phyloP scores from a whole-genome alignment of 2,329 filamentous ascomycete genomes.

The Alternaria sp. region DNA sequence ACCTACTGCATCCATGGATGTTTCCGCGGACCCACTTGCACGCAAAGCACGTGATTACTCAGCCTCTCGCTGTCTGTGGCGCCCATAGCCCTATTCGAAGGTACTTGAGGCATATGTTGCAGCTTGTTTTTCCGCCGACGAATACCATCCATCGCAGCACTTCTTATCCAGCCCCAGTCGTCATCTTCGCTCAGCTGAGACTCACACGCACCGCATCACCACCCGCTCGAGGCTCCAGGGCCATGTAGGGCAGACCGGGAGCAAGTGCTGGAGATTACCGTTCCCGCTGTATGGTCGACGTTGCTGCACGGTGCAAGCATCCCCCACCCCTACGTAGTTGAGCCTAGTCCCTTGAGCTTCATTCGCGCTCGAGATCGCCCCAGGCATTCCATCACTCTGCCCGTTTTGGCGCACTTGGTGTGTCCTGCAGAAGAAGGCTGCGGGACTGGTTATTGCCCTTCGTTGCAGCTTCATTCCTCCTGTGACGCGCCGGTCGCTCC shows the following conservation, averaged over 20 bases:
- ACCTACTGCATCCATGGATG: neutral
- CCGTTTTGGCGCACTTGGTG: constrained; percentile 18
- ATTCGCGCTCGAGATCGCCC: constrained; percentile 22
- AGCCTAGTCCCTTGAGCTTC: constrained; percentile 30
- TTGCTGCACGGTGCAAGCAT: constrained; percentile 17
- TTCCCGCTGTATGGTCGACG: constrained; percentile 10
- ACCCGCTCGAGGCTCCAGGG: neutral
- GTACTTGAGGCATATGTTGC: constrained; percentile 13
- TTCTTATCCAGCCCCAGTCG: neutral
- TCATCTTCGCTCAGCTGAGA: constrained; percentile 4
- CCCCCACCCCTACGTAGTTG: constrained; percentile 24
- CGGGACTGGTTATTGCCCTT: constrained; percentile 22
- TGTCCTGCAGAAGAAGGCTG: constrained; percentile 26
- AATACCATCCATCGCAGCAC: neutral
- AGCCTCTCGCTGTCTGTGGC: constrained; percentile 7
- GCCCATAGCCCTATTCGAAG: neutral
- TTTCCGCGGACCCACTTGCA: neutral
- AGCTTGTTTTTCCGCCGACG: constrained; percentile 1
- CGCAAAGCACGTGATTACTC: constrained; percentile 2
- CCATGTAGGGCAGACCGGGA: constrained; percentile 10
- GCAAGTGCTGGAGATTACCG: constrained; percentile 9
- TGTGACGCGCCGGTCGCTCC: constrained; percentile 29
- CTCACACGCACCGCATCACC: neutral
- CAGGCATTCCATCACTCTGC: constrained; percentile 25
- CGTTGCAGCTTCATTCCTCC: constrained; percentile 26